phyloP scores from a whole-genome alignment of 208 protist species.

The Leishmania braziliensis region DNA sequence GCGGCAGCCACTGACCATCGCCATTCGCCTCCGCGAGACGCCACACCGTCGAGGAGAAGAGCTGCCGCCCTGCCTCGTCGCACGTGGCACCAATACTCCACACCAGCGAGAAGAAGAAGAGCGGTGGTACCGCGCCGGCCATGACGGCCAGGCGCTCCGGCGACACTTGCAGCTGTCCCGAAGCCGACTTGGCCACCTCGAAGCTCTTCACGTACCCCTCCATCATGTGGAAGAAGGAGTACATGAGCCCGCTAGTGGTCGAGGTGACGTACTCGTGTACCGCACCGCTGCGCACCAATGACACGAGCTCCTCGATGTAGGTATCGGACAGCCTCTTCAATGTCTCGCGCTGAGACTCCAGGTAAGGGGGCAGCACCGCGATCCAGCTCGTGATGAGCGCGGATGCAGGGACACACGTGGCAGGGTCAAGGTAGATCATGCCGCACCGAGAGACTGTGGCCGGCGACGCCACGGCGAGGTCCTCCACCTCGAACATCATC shows the following conservation, averaged over 20 bases:
- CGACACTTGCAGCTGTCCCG: constrained; percentile 22
- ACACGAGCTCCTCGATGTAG: constrained; percentile 84
- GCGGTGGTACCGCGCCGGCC: constrained; percentile 52
- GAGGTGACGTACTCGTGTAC: constrained; percentile 93
- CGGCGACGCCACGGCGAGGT: constrained; percentile 96
- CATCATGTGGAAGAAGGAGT: constrained; percentile 94
- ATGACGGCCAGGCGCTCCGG: constrained; percentile 59
- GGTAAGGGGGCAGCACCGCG: constrained; percentile 66
- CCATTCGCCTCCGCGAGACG: constrained; percentile 47
- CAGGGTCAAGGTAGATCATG: constrained; percentile 98
- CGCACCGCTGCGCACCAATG: constrained; percentile 79
- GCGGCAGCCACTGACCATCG: constrained; percentile 55
- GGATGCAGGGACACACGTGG: constrained; percentile 79
- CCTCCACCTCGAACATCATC: constrained; percentile 98
- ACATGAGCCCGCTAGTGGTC: constrained; percentile 92
- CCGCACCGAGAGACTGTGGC: constrained; percentile 98
- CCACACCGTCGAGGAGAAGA: constrained; percentile 92
- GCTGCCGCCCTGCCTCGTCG: constrained; percentile 83
- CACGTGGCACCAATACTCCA: constrained; percentile 97
- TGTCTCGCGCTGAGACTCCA: constrained; percentile 69
- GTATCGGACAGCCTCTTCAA: constrained; percentile 64
- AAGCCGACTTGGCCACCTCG: constrained; percentile 27
- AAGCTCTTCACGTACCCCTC: constrained; percentile 88
- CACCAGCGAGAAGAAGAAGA: constrained; percentile 97
- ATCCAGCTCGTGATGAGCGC: constrained; percentile 89